These are phyloP conservation scores for Drechslera avenae DNA, from an alignment of 2,329 filamentous ascomycete genomes.

Conservation along the genomic window DNA sequence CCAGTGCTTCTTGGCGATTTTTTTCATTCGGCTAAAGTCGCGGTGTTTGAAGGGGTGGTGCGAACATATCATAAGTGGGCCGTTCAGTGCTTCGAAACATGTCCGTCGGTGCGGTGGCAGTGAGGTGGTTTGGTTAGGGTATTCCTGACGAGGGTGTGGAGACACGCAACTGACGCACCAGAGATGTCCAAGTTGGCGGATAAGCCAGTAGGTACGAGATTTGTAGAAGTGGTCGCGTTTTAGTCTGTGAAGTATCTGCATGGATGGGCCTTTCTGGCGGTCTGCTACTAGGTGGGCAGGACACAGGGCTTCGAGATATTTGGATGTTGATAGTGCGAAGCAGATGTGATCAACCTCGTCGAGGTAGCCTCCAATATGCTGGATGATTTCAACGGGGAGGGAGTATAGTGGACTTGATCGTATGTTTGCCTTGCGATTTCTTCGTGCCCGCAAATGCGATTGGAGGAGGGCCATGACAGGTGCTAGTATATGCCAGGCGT, in stretches of 20 bases:
- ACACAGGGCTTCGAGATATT: background rate
- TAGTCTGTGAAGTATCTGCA: background rate
- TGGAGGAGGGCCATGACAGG: background rate
- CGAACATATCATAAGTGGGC: background rate
- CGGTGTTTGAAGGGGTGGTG: background rate
- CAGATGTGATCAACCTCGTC: background rate
- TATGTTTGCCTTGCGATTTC: background rate
- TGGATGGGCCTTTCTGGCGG: background rate
- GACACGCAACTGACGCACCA: background rate
- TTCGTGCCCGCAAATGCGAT: background rate
- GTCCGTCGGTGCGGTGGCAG: background rate
- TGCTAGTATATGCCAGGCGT: background rate
- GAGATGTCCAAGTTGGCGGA: background rate
- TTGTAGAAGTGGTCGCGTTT: background rate
- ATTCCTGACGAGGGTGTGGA: background rate
- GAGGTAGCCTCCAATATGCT: background rate
- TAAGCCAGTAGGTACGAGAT: background rate
- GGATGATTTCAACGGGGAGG: slow-evolving; percentile 1
- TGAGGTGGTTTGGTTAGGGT: background rate
- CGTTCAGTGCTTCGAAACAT: background rate
- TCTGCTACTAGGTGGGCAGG: too few species aligned
- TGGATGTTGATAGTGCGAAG: slow-evolving; percentile 1
- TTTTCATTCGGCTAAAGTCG: background rate
- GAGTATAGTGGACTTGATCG: background rate
- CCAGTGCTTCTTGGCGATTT: background rate